Base-by-base conservation (phyloP, 805 yeast species). In the Kregervanrija delftensis region DNA sequence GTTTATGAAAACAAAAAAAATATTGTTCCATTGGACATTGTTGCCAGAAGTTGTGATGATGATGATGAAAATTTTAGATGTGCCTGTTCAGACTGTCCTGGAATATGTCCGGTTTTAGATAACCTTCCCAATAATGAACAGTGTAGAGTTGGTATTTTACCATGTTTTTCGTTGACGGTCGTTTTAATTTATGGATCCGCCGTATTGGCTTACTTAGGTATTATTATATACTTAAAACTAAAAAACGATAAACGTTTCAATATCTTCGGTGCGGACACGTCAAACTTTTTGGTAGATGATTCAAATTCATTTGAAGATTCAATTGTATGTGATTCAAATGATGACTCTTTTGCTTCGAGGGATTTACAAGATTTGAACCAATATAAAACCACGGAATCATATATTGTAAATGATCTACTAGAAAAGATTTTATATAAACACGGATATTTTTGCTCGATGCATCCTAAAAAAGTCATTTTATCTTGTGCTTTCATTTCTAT, bases 51-150 rank as follows among this genome's bases (percentile, higher is more conserved):
- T 11, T 91, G 98, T 60, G 74, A 79, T 51, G 90, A 83, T 51
- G 61, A 67, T 1, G 71, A 68, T 36, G 66, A 68, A 14, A 52
- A 57, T 3, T 91, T 78, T 60, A 76, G 76, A 51, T 89, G 96
- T 65, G 86, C 98, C 0, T 91, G 99, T 58, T 74, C 96, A 0
- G 99, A 91, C 63, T 91, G 99, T 62, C 79, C 84, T 0, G 68
- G 61, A 1, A 74, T 89, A 1, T 91, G 99, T 57, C 97, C 98
- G 0, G 57, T 51, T 0, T 69, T 91, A 16, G 78, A 79, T 0
- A 65, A 67, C 0, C 59, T 83, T 33, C 57, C 62, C 8, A 60
- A 65, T 2, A 53, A 60, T 2, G 58, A 63, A 0, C 47, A 49
- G 4, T 86, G 96, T 60, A 64, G 57, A 31, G 70, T 88, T 1